A percentile compares a stretch with the other conserved stretches of the same genome.
These are phyloP conservation scores for Carex parvula DNA, from an alignment of 176 grass and related monocot genomes.

Conservation along the genomic window DNA sequence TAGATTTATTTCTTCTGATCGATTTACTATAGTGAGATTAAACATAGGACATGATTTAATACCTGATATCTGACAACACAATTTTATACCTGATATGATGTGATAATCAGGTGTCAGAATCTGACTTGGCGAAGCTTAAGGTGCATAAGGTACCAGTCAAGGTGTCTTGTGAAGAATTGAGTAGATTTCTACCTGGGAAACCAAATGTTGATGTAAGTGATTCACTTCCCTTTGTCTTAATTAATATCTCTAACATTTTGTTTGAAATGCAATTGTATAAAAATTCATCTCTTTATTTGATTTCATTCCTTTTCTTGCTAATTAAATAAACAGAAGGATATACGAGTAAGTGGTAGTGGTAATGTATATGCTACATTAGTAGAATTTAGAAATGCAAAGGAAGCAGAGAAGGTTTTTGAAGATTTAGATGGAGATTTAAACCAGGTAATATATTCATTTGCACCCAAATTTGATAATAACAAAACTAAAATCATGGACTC, in stretches of 20 bases:
- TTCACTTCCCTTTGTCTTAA: background rate
- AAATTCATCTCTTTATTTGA: background rate
- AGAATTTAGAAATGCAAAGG: slow-evolving; percentile 37
- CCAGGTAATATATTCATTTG: slow-evolving; percentile 37
- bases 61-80: slow-evolving; percentile 12
- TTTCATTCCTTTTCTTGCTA: slow-evolving; percentile 24
- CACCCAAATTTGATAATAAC: background rate
- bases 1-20: background rate
- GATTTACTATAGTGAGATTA: too few relatives aligned
- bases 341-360: slow-evolving; percentile 59
- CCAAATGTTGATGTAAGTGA: slow-evolving; percentile 50
- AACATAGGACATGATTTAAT: background rate
- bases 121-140: slow-evolving; percentile 53
- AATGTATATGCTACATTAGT: slow-evolving; percentile 58
- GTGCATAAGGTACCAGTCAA: slow-evolving; percentile 68
- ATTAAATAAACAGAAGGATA: slow-evolving; percentile 43
- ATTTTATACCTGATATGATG: slow-evolving; percentile 21
- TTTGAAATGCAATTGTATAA: background rate
- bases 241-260: background rate
- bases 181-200: slow-evolving; percentile 42
- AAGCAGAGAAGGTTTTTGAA: slow-evolving; percentile 63
- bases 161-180: slow-evolving; percentile 57
- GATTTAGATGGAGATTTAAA: slow-evolving; percentile 55
- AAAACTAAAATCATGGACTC: background rate
- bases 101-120: slow-evolving; percentile 49